Percentiles rank a stretch among this genome's conserved stretches.
phyloP scores from a whole-genome alignment of 164 flowering plant genomes.

The Vitis rotundifolia region DNA sequence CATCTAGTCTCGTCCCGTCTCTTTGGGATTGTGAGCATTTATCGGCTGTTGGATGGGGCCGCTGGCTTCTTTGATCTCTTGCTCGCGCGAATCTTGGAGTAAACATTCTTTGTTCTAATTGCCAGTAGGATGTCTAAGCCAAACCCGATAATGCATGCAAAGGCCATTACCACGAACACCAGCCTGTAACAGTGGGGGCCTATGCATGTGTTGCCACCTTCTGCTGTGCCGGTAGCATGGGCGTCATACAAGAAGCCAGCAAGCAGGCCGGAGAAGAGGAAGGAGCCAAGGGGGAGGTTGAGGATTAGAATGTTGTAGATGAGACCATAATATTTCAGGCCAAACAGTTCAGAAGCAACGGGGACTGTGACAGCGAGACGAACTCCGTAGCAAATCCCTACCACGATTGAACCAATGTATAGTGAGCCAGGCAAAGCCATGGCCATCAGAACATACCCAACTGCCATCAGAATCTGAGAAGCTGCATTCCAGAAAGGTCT shows the following conservation, averaged over 20 bases:
- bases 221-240: constrained; percentile 56
- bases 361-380: constrained; percentile 87
- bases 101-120: constrained; percentile 55
- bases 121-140: constrained; percentile 61
- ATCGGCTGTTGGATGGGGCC: too few relatives aligned
- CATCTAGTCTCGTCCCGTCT: too few relatives aligned
- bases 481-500: constrained; percentile 93
- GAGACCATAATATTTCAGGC: constrained; percentile 87
- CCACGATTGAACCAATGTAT: constrained; percentile 72
- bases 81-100: constrained; percentile 48
- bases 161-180: constrained; percentile 75
- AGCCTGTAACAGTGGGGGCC: constrained; percentile 85
- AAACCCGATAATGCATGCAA: constrained; percentile 66
- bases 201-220: constrained; percentile 78
- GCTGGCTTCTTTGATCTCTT: constrained; percentile 33
- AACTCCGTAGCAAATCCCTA: constrained; percentile 84
- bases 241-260: constrained; percentile 79
- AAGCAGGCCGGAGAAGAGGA: constrained; percentile 90
- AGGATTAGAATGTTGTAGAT: constrained; percentile 82
- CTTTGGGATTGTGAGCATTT: too few relatives aligned
- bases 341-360: constrained; percentile 84
- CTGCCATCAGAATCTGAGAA: constrained; percentile 80
- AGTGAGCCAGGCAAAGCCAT: constrained; percentile 81
- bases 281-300: constrained; percentile 87
- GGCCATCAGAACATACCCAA: constrained; percentile 75